Evolutionary conservation across 441 rosid species (phyloP), one percentile per base, ranked within the genome.

Genomic region (Breynia disticha): DNA sequence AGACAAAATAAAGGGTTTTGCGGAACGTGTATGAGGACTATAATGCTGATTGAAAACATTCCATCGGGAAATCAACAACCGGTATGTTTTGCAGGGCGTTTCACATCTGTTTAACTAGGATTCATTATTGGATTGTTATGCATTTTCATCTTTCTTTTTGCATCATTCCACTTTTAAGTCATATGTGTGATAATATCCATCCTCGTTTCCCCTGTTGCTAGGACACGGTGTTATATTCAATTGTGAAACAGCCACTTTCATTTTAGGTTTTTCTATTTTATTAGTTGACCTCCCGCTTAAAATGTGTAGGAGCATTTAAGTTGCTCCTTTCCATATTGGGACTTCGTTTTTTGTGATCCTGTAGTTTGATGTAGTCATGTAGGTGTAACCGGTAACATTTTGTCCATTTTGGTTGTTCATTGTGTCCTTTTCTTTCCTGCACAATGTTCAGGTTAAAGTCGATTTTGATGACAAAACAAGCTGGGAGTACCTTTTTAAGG

Each of bases 401-500:
- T 24, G 7, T 24, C 7, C 7, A 24, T 24, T 24, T 2, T 24
- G 32, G 32, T 24, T 24, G 32, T 24, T 24, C 32, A 3, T 7
- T 24, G 32, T 24, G 32, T 24, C 32, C 7, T 24, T 24, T 24
- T 24, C 7, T 24, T 24, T 24, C 32, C 32, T 24, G 3, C 55
- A 21, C 15, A 7, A 51, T 64, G 35, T 71, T 59, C 79, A 95
- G 99, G 95, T 86, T 72, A 82, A 86, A 75, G 99, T 95, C 74
- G 98, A 95, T 75, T 95, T 95, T 76, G 99, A 95, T 70, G 99
- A 95, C 70, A 73, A 78, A 78, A 76, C 70, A 66, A 95, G 97
- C 78, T 95, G 98, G 98, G 99, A 95, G 78, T 95, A 87, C 81
- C 95, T 95, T 50, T 95, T 95, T 68, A 95, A 95, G 78, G 79